Conservation (phyloP, 2,329 filamentous ascomycete genomes). For the Stachybotrys elegans region DNA sequence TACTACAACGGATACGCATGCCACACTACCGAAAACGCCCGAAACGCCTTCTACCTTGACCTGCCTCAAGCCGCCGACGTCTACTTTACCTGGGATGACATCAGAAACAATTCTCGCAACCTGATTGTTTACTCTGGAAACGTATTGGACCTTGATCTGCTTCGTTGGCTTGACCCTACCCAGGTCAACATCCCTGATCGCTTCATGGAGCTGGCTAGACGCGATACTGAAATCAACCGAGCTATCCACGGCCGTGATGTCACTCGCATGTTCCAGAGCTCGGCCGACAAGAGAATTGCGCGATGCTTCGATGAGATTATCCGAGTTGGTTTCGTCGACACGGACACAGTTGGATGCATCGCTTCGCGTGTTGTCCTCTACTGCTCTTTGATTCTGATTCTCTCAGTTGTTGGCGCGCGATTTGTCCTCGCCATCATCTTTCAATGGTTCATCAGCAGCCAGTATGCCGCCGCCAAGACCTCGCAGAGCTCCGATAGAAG, state of each 20-base stretch:
- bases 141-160: slow-evolving; percentile 82
- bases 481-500: slow-evolving; percentile 77
- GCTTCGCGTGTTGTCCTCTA: slow-evolving; percentile 96
- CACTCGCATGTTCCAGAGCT: slow-evolving; percentile 79
- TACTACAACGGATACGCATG: slow-evolving; percentile 85
- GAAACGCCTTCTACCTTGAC: slow-evolving; percentile 68
- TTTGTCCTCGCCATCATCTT: slow-evolving; percentile 88
- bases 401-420: slow-evolving; percentile 80
- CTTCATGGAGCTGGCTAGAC: slow-evolving; percentile 76
- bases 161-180: slow-evolving; percentile 82
- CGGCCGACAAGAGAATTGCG: slow-evolving; percentile 73
- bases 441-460: slow-evolving; percentile 91
- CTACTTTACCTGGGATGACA: slow-evolving; percentile 93
- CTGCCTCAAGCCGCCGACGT: slow-evolving; percentile 74
- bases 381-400: slow-evolving; percentile 83
- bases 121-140: slow-evolving; percentile 91
- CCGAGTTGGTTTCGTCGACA: slow-evolving; percentile 93
- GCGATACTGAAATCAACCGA: slow-evolving; percentile 51
- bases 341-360: slow-evolving; percentile 94
- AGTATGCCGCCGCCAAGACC: slow-evolving; percentile 80
- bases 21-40: slow-evolving; percentile 68
- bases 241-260: slow-evolving; percentile 79
- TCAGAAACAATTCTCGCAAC: slow-evolving; percentile 84
- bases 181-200: slow-evolving; percentile 71
- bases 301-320: slow-evolving; percentile 90